phyloP scores from a whole-genome alignment of 176 grass and related monocot genomes.

The Carex kokanica region DNA sequence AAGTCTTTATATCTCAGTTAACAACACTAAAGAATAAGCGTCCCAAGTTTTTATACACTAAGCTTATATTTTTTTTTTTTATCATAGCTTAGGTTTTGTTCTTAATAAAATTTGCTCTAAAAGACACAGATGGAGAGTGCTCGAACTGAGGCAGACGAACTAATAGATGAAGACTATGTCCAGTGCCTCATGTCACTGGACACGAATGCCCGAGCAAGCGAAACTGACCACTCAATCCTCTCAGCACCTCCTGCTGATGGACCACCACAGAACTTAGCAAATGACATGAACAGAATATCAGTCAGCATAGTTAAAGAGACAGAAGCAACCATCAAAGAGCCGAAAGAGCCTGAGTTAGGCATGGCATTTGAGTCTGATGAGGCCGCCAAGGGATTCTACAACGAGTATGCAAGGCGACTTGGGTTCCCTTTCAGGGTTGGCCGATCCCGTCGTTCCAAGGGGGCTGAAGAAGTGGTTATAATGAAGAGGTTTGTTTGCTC shows the following conservation, averaged over 20 bases:
- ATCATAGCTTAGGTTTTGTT: background rate
- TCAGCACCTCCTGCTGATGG: slow-evolving; percentile 23
- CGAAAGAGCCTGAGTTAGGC: slow-evolving; percentile 51
- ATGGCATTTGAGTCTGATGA: slow-evolving; percentile 79
- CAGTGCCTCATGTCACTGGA: slow-evolving; percentile 88
- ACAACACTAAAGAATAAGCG: too few relatives aligned
- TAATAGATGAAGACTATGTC: slow-evolving; percentile 78
- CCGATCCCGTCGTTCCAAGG: slow-evolving; percentile 79
- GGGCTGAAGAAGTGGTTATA: slow-evolving; percentile 64
- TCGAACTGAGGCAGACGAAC: slow-evolving; percentile 45
- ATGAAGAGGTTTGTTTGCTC: slow-evolving; percentile 99
- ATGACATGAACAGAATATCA: slow-evolving; percentile 19
- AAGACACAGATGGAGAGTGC: slow-evolving; percentile 40
- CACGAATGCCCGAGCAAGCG: slow-evolving; percentile 40
- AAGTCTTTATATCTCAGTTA: too few relatives aligned
- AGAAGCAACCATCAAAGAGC: slow-evolving; percentile 25
- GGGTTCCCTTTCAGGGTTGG: slow-evolving; percentile 81
- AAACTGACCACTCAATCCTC: slow-evolving; percentile 40
- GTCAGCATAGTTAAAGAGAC: slow-evolving; percentile 30
- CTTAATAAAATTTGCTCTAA: slow-evolving; percentile 1
- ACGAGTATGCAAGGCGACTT: slow-evolving; percentile 62
- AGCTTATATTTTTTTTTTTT: background rate
- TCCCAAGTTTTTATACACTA: too few relatives aligned
- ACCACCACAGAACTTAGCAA: background rate
- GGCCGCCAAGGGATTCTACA: slow-evolving; percentile 77